phyloP scores from a whole-genome alignment of 2,329 filamentous ascomycete genomes.

The Colletotrichum spinosum region DNA sequence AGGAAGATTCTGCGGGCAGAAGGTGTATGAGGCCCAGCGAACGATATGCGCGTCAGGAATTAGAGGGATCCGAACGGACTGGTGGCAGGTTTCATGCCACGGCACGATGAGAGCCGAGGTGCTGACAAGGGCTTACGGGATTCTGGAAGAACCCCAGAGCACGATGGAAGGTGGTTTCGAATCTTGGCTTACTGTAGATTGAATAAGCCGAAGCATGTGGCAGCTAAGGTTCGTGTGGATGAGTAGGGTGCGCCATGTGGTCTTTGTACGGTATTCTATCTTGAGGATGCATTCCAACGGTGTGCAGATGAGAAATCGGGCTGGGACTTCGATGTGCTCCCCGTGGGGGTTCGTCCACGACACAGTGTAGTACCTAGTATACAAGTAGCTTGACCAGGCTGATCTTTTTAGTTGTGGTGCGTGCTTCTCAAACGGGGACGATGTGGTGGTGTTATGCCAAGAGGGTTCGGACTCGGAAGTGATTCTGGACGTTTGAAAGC shows the following conservation, averaged over 20 bases:
- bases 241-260: constrained; percentile 1
- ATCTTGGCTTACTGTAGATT: constrained; percentile 33
- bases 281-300: constrained; percentile 4
- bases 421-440: neutral
- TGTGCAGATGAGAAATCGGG: neutral
- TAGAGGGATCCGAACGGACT: too few species aligned
- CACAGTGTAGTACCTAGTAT: neutral
- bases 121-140: neutral
- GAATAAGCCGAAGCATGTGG: constrained; percentile 36
- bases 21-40: too few species aligned
- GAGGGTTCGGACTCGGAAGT: constrained; percentile 24
- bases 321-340: too few species aligned
- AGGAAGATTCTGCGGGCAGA: too few species aligned
- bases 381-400: constrained; percentile 4
- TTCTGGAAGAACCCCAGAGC: constrained; percentile 26
- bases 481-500: constrained; percentile 11
- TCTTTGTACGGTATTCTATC: constrained; percentile 20
- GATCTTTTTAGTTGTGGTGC: constrained; percentile 8
- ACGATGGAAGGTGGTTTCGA: constrained; percentile 34
- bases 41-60: too few species aligned
- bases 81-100: too few species aligned
- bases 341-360: constrained; percentile 2
- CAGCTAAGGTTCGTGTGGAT: constrained; percentile 20
- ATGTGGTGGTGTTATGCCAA: constrained; percentile 24
- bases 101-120: too few species aligned